Percentiles rank a stretch among this genome's conserved stretches.
Evolutionary conservation across 75 land plant genomes (phyloP).

Genomic region (Cupressus sempervirens): DNA sequence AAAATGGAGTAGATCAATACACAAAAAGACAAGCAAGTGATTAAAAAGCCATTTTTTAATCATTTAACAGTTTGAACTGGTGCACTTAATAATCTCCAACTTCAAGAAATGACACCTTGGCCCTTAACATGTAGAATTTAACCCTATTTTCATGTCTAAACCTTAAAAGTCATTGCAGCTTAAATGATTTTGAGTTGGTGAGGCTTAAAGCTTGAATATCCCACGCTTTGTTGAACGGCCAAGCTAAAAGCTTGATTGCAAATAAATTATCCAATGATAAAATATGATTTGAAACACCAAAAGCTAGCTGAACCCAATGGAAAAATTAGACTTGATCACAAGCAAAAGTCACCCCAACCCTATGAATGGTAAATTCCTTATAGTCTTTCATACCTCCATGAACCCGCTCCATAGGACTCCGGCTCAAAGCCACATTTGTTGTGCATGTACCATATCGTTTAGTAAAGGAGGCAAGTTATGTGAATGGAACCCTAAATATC

Average conservation of each 20-base stretch:
- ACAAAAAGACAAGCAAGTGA: neutral
- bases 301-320: neutral
- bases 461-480: neutral
- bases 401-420: neutral
- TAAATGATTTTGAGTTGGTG: too few species aligned
- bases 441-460: neutral
- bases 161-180: too few species aligned
- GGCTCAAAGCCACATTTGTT: neutral
- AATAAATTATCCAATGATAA: neutral
- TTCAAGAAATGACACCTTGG: too few species aligned
- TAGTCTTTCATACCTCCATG: neutral
- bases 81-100: too few species aligned
- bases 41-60: neutral
- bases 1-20: too few species aligned
- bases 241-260: neutral
- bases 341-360: neutral
- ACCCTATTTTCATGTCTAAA: too few species aligned
- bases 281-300: neutral
- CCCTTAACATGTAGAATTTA: too few species aligned
- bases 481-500: neutral
- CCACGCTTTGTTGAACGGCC: neutral
- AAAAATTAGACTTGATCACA: neutral
- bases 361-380: neutral
- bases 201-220: too few species aligned
- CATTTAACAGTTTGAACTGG: neutral